Base-by-base conservation (phyloP, 768 basidiomycete species). In the Boletus pseudo-olivaceus region DNA sequence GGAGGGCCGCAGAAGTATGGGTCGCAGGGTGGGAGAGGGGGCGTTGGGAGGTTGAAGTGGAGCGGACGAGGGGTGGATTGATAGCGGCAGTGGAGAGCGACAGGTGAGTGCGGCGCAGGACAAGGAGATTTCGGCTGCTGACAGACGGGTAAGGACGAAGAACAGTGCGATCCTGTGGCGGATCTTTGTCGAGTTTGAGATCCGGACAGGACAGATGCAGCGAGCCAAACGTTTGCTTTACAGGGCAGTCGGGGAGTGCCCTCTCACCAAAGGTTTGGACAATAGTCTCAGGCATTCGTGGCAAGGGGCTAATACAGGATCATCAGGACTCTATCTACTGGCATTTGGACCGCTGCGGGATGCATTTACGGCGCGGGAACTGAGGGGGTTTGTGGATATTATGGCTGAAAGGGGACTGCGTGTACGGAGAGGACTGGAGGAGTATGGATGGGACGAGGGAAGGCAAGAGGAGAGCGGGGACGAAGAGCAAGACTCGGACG, bases 381-480 rank as follows among this genome's bases (percentile, higher is more conserved):
- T 93, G 58, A 76, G 76, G 47, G 75, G 65, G 20, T 77, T 87
- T 49, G 84, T 76, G 45, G 88, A 90, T 52, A 80, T 80, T 4
- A 93, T 93, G 90, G 85, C 78, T 6, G 90, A 92, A 66, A 73
- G 87, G 37, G 85, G 84, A 4, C 62, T 93, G 23, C 79, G 90
- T 43, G 70, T 88, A 66, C 76, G 85, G 41, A 67, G 71, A 46
- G 84, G 80, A 0, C 55, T 91, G 60, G 87, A 90, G 12, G 77
- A 75, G 35, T 74, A 72, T 23, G 53, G 60, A 29, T 52, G 53
- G 49, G 51, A 47, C 27, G 59, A 42, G 27, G 60, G 32, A 29
- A 26, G 59, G 49, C 69, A 58, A 43, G 69, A 64, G 46, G 57
- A 23, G 45, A 20, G 8, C 61, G 64, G 20, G 37, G 77, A 80